phyloP scores from a whole-genome alignment of 2,329 filamentous ascomycete species.

The Fusarium acutatum region DNA sequence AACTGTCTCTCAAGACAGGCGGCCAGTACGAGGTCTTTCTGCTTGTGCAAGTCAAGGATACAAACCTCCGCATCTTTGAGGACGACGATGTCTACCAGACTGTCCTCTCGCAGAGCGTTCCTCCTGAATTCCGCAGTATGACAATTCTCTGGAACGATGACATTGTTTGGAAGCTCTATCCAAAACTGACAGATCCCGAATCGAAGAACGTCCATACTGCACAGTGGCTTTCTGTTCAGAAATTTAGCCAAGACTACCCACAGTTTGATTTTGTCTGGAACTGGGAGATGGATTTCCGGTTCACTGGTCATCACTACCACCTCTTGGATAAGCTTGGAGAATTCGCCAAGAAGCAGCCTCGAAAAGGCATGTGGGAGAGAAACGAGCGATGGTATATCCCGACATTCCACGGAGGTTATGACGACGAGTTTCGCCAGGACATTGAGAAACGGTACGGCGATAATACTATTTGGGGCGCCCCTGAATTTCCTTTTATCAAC shows the following conservation, averaged over 20 bases:
- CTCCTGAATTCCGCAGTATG: conserved; percentile 74
- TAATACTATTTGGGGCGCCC: conserved; percentile 72
- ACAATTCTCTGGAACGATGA: conserved; percentile 78
- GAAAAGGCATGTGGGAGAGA: conserved; percentile 78
- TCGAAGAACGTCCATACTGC: conserved; percentile 64
- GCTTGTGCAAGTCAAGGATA: conserved; percentile 79
- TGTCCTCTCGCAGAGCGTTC: conserved; percentile 69
- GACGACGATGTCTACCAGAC: conserved; percentile 66
- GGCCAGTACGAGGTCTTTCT: conserved; percentile 85
- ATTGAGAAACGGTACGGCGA: conserved; percentile 64
- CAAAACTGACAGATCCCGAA: conserved; percentile 71
- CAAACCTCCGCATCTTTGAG: conserved; percentile 65
- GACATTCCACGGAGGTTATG: conserved; percentile 71
- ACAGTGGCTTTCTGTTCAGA: conserved; percentile 78
- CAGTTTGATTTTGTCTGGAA: conserved; percentile 88
- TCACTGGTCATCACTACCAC: conserved; percentile 84
- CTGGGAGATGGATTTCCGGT: conserved; percentile 85
- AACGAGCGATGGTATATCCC: conserved; percentile 79
- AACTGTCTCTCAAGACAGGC: conserved; percentile 77
- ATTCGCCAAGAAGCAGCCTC: conserved; percentile 73
- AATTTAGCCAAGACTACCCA: conserved; percentile 78
- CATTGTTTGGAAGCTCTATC: conserved; percentile 81
- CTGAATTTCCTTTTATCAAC: conserved; percentile 65
- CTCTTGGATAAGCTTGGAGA: conserved; percentile 71
- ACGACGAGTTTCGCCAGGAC: conserved; percentile 70